Conservation (phyloP, 2,329 filamentous ascomycete genomes). For the Neopestalotiopsis rosae region DNA sequence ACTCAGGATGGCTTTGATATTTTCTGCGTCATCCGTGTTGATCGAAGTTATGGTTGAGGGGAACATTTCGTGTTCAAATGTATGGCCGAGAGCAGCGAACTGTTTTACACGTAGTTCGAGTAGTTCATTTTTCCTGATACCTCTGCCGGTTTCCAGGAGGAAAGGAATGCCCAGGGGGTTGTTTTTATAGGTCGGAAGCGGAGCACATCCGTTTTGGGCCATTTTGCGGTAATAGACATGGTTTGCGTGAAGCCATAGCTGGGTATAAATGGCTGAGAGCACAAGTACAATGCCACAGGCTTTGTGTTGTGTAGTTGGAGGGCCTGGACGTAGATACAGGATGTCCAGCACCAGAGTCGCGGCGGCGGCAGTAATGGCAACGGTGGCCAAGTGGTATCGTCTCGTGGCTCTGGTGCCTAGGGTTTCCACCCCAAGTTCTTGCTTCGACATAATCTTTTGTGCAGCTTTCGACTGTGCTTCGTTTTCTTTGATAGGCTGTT, state of each 20-base stretch:
- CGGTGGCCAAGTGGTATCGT: conserved; percentile 25
- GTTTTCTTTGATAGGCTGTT: no score
- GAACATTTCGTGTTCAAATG: conserved; percentile 30
- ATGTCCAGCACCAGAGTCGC: conserved; percentile 21
- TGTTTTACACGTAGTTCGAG: conserved; percentile 23
- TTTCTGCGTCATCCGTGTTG: conserved; percentile 32
- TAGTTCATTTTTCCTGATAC: conserved; percentile 25
- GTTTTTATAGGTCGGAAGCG: conserved; percentile 25
- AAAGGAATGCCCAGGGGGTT: conserved; percentile 32
- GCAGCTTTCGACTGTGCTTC: no score
- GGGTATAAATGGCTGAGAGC: conserved; percentile 23
- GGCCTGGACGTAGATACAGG: conserved; percentile 21
- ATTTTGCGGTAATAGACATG: conserved; percentile 27
- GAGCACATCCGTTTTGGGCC: conserved; percentile 25
- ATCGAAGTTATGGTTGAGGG: conserved; percentile 25
- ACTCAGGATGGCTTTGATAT: conserved; percentile 19
- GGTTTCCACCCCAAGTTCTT: not conserved
- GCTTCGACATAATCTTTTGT: not conserved
- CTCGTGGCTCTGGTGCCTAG: not conserved
- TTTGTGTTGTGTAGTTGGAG: conserved; percentile 14
- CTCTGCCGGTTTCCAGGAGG: conserved; percentile 26
- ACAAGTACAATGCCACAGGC: conserved; percentile 19
- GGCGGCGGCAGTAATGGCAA: conserved; percentile 14
- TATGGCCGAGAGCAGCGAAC: conserved; percentile 26
- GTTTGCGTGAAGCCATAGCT: conserved; percentile 23